Evolutionary conservation across 192 early-diverging fungal genomes (phyloP).

Genomic region (Spizellomyces sp.): DNA sequence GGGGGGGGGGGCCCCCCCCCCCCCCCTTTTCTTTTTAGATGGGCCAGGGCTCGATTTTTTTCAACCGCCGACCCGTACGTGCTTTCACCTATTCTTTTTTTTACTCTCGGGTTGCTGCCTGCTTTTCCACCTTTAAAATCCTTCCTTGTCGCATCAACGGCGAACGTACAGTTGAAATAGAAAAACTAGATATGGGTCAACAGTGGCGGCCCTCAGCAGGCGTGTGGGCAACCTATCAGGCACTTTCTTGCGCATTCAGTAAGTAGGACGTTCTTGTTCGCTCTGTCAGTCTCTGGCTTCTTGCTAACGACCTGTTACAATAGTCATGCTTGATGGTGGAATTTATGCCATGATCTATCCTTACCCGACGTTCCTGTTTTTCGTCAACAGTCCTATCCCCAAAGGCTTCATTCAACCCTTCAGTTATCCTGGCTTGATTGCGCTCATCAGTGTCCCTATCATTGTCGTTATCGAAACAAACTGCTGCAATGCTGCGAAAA

Average conservation of each 20-base stretch:
- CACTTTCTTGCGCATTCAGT: conserved; percentile 17
- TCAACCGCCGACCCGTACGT: too few relatives aligned
- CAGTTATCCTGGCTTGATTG: not conserved
- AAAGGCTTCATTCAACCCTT: conserved; percentile 7
- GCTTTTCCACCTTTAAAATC: too few relatives aligned
- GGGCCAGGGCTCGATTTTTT: too few relatives aligned
- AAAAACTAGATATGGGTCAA: not conserved
- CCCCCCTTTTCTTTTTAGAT: too few relatives aligned
- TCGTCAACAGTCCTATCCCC: conserved; percentile 2
- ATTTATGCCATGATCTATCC: conserved; percentile 3
- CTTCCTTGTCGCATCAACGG: too few relatives aligned
- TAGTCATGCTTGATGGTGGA: conserved; percentile 7
- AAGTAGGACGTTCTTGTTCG: not conserved
- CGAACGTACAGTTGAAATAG: too few relatives aligned
- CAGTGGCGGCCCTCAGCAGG: conserved; percentile 24
- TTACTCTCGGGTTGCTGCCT: too few relatives aligned
- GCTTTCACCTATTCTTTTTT: too few relatives aligned
- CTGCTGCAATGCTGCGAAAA: not conserved
- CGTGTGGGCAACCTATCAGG: conserved; percentile 33
- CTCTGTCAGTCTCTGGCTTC: not conserved
- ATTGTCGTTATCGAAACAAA: not conserved
- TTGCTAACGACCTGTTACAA: not conserved
- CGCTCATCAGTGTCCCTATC: not conserved
- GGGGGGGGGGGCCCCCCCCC: too few relatives aligned
- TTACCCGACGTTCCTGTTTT: not conserved